Base-by-base conservation (phyloP, 2,329 filamentous ascomycete species). In the Talaromyces sp. region DNA sequence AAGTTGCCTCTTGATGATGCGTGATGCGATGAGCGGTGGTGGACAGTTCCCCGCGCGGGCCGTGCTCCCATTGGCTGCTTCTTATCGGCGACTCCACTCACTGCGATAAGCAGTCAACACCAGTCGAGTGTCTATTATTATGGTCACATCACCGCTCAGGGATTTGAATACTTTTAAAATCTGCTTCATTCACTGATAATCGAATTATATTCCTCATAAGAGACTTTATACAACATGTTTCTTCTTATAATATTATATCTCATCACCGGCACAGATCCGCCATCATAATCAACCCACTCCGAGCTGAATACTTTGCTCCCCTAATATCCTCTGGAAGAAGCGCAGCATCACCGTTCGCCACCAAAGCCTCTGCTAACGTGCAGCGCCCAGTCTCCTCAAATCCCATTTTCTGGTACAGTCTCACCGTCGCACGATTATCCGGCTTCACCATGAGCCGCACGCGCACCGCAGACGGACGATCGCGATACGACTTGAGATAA, bases 361-460 rank as follows among this genome's bases (percentile, higher is more conserved):
- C 50, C 27, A 71, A 59, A 1, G 70, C 70, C 56, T 73, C 72
- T 17, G 61, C 66, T 21, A 72, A 66, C 12, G 71, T 73, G 54
- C 65, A 67, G 46, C 50, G 66, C 11, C 70, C 71, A 10, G 64
- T 61, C 24, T 68, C 64, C 3, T 51, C 58, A 65, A 72, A 73
- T 1, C 70, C 71, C 19, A 74, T 57, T 8, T 62, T 61, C 50
- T 60, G 35, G 60, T 73, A 72, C 21, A 72, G 58, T 3, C 62
- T 64, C 46, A 69, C 64, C 10, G 68, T 67, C 24, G 62, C 61
- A 26, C 66, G 48, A 54, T 72, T 72, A 5, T 62, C 62, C 9
- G 66, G 65, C 63, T 71, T 69, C 19, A 73, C 65, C 56, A 72
- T 68, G n/a, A 72, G 63, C 11, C 71, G 63, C 27, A 73, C 62